Evolutionary conservation across 768 basidiomycete genomes (phyloP).

Genomic region (Chiua virens): DNA sequence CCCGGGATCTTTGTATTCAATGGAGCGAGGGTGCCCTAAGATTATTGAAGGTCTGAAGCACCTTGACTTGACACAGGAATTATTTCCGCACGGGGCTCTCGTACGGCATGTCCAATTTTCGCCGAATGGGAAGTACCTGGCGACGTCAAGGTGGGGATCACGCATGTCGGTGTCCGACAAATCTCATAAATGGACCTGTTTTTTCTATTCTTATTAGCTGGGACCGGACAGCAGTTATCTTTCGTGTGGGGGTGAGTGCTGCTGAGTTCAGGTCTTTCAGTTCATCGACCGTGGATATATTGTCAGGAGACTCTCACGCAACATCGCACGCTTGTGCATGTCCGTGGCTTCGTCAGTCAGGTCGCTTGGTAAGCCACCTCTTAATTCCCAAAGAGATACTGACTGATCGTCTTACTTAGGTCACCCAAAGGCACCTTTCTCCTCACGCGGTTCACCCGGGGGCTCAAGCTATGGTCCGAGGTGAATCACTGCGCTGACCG

Average conservation of each 20-base stretch:
- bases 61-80: constrained; percentile 38
- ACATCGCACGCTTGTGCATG: constrained; percentile 49
- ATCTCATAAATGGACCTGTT: not conserved
- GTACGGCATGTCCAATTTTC: constrained; percentile 58
- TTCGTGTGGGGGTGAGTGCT: constrained; percentile 42
- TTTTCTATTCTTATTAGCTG: constrained; percentile 32
- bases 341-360: constrained; percentile 51
- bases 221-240: constrained; percentile 50
- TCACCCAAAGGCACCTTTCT: constrained; percentile 47
- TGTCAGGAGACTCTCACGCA: constrained; percentile 39
- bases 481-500: constrained; percentile 19
- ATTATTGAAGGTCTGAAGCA: constrained; percentile 41
- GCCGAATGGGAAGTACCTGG: constrained; percentile 52
- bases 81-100: constrained; percentile 45
- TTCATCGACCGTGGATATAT: not conserved
- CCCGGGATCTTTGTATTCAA: constrained; percentile 29
- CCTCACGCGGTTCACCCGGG: constrained; percentile 47
- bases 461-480: constrained; percentile 54
- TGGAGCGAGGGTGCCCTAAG: constrained; percentile 37
- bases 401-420: constrained; percentile 25
- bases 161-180: not conserved
- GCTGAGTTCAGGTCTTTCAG: not conserved
- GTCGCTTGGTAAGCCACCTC: constrained; percentile 44
- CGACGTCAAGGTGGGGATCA: constrained; percentile 49
- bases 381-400: not conserved